Base-by-base conservation (phyloP, 1,139 yeast species). In the Sugiyamaella grinbergsii region DNA sequence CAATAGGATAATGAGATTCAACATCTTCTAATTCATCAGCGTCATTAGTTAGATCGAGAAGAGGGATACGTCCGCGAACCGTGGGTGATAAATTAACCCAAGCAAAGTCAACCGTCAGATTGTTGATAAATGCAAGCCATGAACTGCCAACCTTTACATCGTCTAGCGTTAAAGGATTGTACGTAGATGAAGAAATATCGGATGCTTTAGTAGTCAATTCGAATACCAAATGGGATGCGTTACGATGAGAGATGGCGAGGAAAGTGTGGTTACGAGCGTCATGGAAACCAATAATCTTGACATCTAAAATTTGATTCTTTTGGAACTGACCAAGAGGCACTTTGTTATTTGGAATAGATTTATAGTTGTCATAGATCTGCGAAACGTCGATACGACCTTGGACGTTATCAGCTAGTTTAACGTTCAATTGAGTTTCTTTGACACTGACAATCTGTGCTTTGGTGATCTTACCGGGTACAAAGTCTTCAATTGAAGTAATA, bases 361-460 rank as follows among this genome's bases (percentile, higher is more conserved):
- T 69, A 57, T 73, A 70, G 0, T 67, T 59, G 47, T 81, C 83
- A 69, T 80, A 85, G 49, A 86, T 74, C 67, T 87, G 86, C 7
- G 93, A 79, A 18, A 84, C 76, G 62, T 88, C 96, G 51, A 91
- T 72, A 65, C 95, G 79, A 39, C 96, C 97, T 62, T 81, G 86
- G 56, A 83, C 74, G 63, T 85, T 84, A 54, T 85, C 95, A 44
- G 94, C 91, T 50, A 90, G 72, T 53, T 78, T 79, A 37, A 91
- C 84, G 62, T 84, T 83, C 60, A 91, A 73, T 69, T 88, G 94
- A 8, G 90, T 82, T 47, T 80, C 82, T 63, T 85, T 86, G 43
- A 87, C 77, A 1, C 84, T 74, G 50, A 77, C 80, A 52, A 91
- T 71, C 20, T 69, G 64, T 33, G 85, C 95, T 58, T 78, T 75